Percentiles rank a stretch among this genome's conserved stretches.
Conservation (phyloP, 306 rosid species). For the Sphenostylis stenocarpa region DNA sequence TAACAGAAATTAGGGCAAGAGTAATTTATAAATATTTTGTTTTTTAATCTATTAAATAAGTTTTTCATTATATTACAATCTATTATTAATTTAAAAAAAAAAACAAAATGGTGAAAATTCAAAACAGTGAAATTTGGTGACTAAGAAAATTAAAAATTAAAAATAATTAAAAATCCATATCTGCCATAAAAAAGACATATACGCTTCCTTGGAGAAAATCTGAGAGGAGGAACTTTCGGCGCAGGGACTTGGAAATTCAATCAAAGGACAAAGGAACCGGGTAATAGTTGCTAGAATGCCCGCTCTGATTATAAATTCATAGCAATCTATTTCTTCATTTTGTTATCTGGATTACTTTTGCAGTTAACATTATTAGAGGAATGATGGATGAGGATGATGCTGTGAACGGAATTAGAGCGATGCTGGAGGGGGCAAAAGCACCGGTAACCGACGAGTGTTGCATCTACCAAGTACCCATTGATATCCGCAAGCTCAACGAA, state of each 20-base stretch:
- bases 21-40: too few species aligned
- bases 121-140: too few species aligned
- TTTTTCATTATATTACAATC: too few species aligned
- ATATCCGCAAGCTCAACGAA: constrained; percentile 21
- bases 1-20: too few species aligned
- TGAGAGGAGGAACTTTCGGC: neutral
- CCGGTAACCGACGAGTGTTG: neutral
- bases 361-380: neutral
- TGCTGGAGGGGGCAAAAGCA: neutral
- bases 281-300: neutral
- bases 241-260: neutral
- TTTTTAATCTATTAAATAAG: too few species aligned
- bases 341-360: neutral
- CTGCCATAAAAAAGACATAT: too few species aligned
- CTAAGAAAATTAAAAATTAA: too few species aligned
- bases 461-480: constrained; percentile 36
- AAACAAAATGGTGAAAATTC: too few species aligned
- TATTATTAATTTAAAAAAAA: too few species aligned
- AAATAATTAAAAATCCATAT: too few species aligned
- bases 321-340: neutral
- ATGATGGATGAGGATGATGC: neutral
- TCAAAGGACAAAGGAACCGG: neutral
- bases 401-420: neutral
- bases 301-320: neutral
- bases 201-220: neutral